Conservation (phyloP, 495 filamentous ascomycete genomes). For the Xylaria grammica region DNA sequence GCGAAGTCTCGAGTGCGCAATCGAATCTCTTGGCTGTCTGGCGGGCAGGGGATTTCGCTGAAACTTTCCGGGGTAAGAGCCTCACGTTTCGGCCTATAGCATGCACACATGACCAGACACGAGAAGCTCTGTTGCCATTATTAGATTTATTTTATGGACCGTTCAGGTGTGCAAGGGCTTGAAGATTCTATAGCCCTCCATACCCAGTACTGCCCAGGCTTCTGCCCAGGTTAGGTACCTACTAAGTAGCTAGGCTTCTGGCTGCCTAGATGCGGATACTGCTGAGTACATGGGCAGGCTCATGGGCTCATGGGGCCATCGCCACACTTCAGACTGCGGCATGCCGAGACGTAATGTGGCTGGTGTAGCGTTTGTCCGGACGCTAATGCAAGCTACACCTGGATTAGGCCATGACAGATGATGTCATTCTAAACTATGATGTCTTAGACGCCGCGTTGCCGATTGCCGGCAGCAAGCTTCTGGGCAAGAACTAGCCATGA, state of each 20-base stretch:
- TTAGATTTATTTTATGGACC: too few species aligned
- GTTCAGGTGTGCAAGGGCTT: too few species aligned
- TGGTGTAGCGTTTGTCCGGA: not conserved
- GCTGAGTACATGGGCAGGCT: too few species aligned
- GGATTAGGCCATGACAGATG: constrained; percentile 1
- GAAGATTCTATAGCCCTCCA: too few species aligned
- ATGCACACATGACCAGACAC: too few species aligned
- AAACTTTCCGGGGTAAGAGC: not conserved
- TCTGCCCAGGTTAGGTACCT: too few species aligned
- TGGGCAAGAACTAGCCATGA: too few species aligned
- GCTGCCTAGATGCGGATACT: too few species aligned
- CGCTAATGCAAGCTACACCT: constrained; percentile 14
- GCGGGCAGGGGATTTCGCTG: not conserved
- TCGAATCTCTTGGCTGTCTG: not conserved
- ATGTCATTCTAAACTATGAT: constrained; percentile 14
- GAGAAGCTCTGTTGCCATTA: too few species aligned
- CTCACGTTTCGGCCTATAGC: not conserved
- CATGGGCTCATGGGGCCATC: too few species aligned
- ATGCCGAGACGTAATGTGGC: not conserved
- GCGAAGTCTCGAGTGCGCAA: not conserved
- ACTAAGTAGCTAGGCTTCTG: too few species aligned
- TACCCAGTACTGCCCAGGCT: too few species aligned
- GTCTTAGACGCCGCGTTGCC: not conserved
- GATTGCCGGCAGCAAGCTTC: constrained; percentile 6
- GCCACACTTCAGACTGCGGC: not conserved